A percentile compares a stretch with the other conserved stretches of the same genome.
phyloP scores from a whole-genome alignment of 2,329 filamentous ascomycete species.

The Neonectria punicea region DNA sequence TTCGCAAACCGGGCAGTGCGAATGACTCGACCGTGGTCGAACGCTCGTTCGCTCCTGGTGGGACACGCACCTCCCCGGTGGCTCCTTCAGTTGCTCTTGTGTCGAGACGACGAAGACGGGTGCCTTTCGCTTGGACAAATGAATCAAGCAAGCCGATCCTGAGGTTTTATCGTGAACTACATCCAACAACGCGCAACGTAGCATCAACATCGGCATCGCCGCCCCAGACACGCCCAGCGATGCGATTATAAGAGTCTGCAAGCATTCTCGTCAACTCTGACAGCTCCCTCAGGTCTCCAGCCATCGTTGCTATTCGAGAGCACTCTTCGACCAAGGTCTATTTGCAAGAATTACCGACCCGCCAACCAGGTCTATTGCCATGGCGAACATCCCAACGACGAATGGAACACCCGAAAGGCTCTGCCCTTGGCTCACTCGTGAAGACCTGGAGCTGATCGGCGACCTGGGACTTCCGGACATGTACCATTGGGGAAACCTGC shows the following conservation, averaged over 20 bases:
- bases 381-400: neutral
- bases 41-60: neutral
- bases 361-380: neutral
- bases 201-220: slow-evolving; percentile 1
- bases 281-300: neutral
- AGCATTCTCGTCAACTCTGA: neutral
- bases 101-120: neutral
- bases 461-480: slow-evolving; percentile 32
- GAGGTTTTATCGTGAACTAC: slow-evolving; percentile 11
- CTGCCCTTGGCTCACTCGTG: slow-evolving; percentile 18
- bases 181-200: slow-evolving; percentile 9
- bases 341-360: neutral
- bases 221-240: slow-evolving; percentile 2
- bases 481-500: slow-evolving; percentile 19
- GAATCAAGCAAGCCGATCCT: neutral
- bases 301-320: neutral
- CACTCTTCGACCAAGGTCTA: neutral
- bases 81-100: neutral
- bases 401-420: neutral
- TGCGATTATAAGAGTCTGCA: slow-evolving; percentile 14
- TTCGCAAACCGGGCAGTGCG: neutral
- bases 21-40: neutral
- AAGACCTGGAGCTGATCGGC: slow-evolving; percentile 23
- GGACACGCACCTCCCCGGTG: slow-evolving; percentile 3
- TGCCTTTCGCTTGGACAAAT: neutral